Evolutionary conservation across 768 basidiomycete species (phyloP).

Genomic region (Myochromella boudieri): DNA sequence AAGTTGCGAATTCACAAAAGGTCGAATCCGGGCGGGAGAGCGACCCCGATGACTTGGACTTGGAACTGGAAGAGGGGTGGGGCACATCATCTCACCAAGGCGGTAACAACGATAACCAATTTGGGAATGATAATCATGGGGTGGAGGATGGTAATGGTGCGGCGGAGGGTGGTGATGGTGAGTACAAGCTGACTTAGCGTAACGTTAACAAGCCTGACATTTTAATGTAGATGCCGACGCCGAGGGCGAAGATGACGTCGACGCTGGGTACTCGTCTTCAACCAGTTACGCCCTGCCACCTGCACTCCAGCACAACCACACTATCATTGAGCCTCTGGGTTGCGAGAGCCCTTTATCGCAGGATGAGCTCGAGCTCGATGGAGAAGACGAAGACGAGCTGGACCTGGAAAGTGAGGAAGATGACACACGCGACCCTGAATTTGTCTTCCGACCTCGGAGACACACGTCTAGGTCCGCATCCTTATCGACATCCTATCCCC

Average conservation of each 20-base stretch:
- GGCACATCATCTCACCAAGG: too few relatives aligned
- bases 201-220: too few relatives aligned
- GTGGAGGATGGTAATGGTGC: conserved; percentile 1
- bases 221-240: conserved; percentile 23
- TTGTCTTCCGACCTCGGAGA: conserved; percentile 27
- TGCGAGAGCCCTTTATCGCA: background rate
- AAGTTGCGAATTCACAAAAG: background rate
- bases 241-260: conserved; percentile 28
- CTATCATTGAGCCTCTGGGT: background rate
- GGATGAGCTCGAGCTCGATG: conserved; percentile 14
- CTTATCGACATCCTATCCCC: conserved; percentile 2
- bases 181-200: too few relatives aligned
- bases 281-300: conserved; percentile 22
- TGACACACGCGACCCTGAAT: conserved; percentile 28
- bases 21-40: conserved; percentile 1
- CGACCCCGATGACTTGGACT: too few relatives aligned
- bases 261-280: conserved; percentile 26
- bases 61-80: conserved; percentile 7
- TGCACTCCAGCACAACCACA: conserved; percentile 16
- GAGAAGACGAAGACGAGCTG: conserved; percentile 20
- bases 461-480: too few relatives aligned
- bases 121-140: too few relatives aligned
- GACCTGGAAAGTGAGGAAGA: conserved; percentile 33
- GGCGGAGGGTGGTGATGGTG: conserved; percentile 1
- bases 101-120: too few relatives aligned